Evolutionary conservation across 495 filamentous ascomycete species (phyloP).

Genomic region (Neurospora tetraspora): DNA sequence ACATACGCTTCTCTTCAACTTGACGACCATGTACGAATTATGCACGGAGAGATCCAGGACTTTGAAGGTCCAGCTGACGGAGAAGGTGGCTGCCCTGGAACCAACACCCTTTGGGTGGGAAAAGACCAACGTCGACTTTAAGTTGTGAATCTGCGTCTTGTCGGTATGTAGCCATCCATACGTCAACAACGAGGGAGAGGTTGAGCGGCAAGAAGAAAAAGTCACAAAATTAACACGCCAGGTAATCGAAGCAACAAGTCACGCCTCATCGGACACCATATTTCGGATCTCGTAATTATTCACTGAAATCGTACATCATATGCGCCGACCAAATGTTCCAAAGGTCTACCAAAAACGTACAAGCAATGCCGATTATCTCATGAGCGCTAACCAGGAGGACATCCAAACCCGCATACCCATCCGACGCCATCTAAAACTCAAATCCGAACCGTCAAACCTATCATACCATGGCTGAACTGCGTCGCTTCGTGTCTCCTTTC

Average conservation of each 20-base stretch:
- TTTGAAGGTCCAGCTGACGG: slow-evolving; percentile 60
- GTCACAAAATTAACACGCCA: background rate
- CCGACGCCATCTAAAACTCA: background rate
- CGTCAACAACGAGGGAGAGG: background rate
- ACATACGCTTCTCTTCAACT: slow-evolving; percentile 73
- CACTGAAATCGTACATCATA: background rate
- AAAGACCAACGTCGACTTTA: slow-evolving; percentile 65
- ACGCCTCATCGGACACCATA: background rate
- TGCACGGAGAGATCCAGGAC: slow-evolving; percentile 64
- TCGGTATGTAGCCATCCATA: background rate
- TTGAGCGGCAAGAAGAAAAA: background rate
- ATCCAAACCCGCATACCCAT: background rate
- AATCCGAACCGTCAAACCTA: background rate
- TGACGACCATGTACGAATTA: slow-evolving; percentile 85
- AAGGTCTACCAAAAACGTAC: background rate
- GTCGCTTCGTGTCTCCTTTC: background rate
- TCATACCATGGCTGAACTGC: background rate
- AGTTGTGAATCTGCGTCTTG: slow-evolving; percentile 41
- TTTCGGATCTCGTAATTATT: background rate
- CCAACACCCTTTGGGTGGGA: slow-evolving; percentile 49
- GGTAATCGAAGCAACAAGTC: background rate
- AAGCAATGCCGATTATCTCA: background rate
- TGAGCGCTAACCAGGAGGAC: background rate
- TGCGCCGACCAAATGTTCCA: background rate
- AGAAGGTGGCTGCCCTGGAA: slow-evolving; percentile 50